Conservation (phyloP, 2,329 filamentous ascomycete genomes). For the Claviceps sp. region DNA sequence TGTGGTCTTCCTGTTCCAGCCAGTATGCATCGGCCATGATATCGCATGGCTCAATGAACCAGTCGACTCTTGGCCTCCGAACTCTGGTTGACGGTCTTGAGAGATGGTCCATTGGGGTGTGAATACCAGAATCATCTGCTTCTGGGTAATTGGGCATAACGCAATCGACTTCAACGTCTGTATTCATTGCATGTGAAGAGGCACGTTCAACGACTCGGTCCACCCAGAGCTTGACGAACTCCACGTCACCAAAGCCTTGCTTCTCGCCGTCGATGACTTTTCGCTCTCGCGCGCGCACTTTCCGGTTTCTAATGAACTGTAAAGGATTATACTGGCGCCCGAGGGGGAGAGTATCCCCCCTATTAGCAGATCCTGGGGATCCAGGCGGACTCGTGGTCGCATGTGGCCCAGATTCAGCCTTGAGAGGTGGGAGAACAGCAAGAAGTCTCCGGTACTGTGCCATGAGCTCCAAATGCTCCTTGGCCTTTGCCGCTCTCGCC, state of each 20-base stretch:
- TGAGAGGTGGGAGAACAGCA: slow-evolving; percentile 64
- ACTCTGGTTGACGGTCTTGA: slow-evolving; percentile 40
- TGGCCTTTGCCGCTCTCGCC: slow-evolving; percentile 71
- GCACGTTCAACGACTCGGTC: slow-evolving; percentile 41
- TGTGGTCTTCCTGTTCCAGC: slow-evolving; percentile 74
- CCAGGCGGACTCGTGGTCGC: slow-evolving; percentile 28
- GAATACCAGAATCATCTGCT: slow-evolving; percentile 29
- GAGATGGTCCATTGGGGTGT: slow-evolving; percentile 29
- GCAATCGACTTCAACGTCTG: slow-evolving; percentile 11
- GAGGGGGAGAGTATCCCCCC: slow-evolving; percentile 23
- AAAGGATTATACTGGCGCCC: slow-evolving; percentile 79
- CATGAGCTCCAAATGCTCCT: slow-evolving; percentile 72
- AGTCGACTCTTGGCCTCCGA: slow-evolving; percentile 66
- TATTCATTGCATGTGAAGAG: slow-evolving; percentile 13
- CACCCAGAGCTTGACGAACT: slow-evolving; percentile 63
- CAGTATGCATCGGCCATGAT: slow-evolving; percentile 83
- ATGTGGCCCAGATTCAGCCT: slow-evolving; percentile 25
- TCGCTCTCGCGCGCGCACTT: slow-evolving; percentile 67
- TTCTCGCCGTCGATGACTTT: slow-evolving; percentile 59
- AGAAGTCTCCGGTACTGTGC: slow-evolving; percentile 72
- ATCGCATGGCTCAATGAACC: slow-evolving; percentile 72
- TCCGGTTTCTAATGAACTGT: slow-evolving; percentile 84
- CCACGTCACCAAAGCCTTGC: slow-evolving; percentile 65
- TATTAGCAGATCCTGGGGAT: slow-evolving; percentile 22
- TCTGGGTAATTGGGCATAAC: slow-evolving; percentile 31